These are phyloP conservation scores for Malassezia pachydermatis DNA, from an alignment of 1,284 basidiomycete genomes.

Conservation along the genomic window DNA sequence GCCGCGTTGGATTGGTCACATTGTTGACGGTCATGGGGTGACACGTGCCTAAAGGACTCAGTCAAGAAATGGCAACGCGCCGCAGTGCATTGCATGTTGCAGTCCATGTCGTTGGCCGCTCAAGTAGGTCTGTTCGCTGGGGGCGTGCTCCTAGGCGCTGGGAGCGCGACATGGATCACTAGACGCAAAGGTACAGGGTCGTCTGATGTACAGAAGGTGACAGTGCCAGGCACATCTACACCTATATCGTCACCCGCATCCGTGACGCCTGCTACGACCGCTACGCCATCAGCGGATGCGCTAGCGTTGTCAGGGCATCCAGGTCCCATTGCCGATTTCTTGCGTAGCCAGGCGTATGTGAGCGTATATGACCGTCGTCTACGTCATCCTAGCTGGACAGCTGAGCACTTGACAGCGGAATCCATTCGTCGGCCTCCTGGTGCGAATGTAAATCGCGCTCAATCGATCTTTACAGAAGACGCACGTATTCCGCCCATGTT, in stretches of 20 bases:
- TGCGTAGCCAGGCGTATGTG: constrained; percentile 71
- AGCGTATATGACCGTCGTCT: constrained; percentile 81
- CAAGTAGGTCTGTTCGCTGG: constrained; percentile 72
- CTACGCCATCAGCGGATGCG: constrained; percentile 10
- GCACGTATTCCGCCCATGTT: constrained; percentile 65
- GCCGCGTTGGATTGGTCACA: neutral
- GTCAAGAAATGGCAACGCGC: neutral
- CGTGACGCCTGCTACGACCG: neutral
- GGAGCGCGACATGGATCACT: constrained; percentile 22
- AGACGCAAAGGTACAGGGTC: neutral
- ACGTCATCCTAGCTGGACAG: constrained; percentile 89
- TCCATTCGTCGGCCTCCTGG: constrained; percentile 47
- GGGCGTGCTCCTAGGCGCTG: constrained; percentile 65
- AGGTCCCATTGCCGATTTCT: constrained; percentile 74
- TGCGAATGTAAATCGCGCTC: constrained; percentile 51
- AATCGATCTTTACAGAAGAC: constrained; percentile 77
- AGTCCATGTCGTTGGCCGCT: constrained; percentile 74
- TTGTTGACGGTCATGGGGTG: neutral
- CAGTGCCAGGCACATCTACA: too few relatives aligned
- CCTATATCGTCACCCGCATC: too few relatives aligned
- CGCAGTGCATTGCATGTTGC: neutral
- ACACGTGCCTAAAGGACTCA: too few relatives aligned
- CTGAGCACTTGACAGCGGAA: constrained; percentile 74
- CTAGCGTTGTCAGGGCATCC: constrained; percentile 11
- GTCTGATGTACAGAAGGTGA: too few relatives aligned